Evolutionary conservation across 257 asterid species (phyloP), one percentile per base, ranked within the genome.

Genomic region (Capsicum pubescens): DNA sequence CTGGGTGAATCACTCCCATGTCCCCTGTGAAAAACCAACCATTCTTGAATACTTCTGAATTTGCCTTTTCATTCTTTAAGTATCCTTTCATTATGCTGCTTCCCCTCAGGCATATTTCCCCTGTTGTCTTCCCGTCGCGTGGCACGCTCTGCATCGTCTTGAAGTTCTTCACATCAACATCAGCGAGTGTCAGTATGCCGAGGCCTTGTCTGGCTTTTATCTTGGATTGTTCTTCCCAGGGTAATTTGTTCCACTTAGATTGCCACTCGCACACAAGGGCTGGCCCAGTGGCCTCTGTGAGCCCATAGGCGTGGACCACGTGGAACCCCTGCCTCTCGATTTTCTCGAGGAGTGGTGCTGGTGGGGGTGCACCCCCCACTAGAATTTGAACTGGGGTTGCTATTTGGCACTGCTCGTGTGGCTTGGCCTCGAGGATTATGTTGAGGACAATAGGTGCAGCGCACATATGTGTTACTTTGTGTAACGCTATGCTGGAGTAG

Each of bases 231-330:
- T 90, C 91, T 42, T 81, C 87, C 1, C 19, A 3, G 1, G 92
- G 81, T 32, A 95, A 80, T 0, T 21, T 6, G 77, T 93, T 85
- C 99, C 99, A 95, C 85, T 85, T 74, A 2, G 69, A 58, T 82
- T 90, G 94, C 93, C 93, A 95, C 91, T 95, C 99, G 80, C 97
- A 92, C 19, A 95, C 97, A 3, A 94, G 87, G 9, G 98, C 97
- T 0, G 99, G 97, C 11, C 99, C 99, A 0, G 97, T 93, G 19
- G 98, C 98, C 88, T 95, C 99, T 0, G 99, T 95, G 9, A 95
- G 85, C 0, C 99, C 99, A 84, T 95, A 95, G 0, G 97, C 98
- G 60, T 94, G 99, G 3, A 90, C 91, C 50, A 95, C 97, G 39
- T 90, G 94, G 86, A 95, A 95, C 0, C 99, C 99, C 0, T 92